Evolutionary conservation across 306 rosid genomes (phyloP), one percentile per base, ranked within the genome.

Genomic region (Macrotyloma uniflorum): DNA sequence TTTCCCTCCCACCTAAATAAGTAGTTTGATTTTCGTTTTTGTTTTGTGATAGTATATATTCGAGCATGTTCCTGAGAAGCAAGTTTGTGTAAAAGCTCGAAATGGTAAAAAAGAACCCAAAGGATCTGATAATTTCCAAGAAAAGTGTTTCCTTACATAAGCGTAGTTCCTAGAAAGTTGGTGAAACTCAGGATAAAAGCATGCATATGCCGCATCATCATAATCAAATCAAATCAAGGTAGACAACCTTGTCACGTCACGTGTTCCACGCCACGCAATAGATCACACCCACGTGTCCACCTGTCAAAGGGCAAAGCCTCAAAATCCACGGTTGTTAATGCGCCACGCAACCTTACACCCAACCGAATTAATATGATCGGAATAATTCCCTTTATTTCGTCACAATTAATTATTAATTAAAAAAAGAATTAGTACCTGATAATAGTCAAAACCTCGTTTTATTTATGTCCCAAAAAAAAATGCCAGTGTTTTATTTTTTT

Each of bases 321-420:
- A 14, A 18, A 33, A 35, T 58, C 74, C 16, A 64, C 84, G 84
- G 53, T 42, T 22, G 0, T 0, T 0, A 3, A 61, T 0, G 1
- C 19, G 62, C 86, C 96, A 89, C 89, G 91, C 67, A 63, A 53
- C 30, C 23, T 0, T 2, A 71, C 55, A 6, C 67, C 58, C 76
- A 72, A 46, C 53, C 43, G 20, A 76, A 24, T 38, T n/a, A n/a
- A n/a, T n/a, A n/a, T n/a, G n/a, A n/a, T n/a, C n/a, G 10, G 74
- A 80, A 86, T 14, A 19, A 87, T 85, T 35, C 74, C 55, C 1
- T 38, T 67, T 20, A 54, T 70, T 33, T 58, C 7, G 49, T 50
- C 72, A 51, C 74, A 16, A 51, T 54, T 51, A 38, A 54, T 35
- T 50, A 23, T 50, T 22, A 28, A 33, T 18, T 8, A n/a, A 14